phyloP scores from a whole-genome alignment of 2,329 filamentous ascomycete species.

The Ilyonectria destructans region DNA sequence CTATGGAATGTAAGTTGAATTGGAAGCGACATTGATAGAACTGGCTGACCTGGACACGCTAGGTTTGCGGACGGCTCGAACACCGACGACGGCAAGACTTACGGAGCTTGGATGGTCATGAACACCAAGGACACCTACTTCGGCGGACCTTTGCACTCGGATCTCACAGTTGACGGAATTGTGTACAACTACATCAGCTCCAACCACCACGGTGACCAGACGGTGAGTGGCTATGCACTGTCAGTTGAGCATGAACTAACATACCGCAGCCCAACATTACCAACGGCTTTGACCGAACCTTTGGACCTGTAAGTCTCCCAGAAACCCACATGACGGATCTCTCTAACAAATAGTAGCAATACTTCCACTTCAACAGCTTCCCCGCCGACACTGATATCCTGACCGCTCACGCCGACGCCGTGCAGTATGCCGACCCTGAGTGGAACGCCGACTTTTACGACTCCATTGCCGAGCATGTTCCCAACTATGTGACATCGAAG shows the following conservation, averaged over 20 bases:
- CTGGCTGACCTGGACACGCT: constrained; percentile 17
- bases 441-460: constrained; percentile 77
- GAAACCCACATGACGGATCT: too few relatives aligned
- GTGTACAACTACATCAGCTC: constrained; percentile 76
- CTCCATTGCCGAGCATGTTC: constrained; percentile 71
- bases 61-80: constrained; percentile 56
- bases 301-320: constrained; percentile 64
- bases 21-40: not conserved
- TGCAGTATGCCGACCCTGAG: constrained; percentile 63
- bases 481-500: constrained; percentile 71
- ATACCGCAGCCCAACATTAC: constrained; percentile 70
- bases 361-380: constrained; percentile 75
- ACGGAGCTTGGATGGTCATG: constrained; percentile 76
- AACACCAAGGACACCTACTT: constrained; percentile 77
- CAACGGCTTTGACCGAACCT: constrained; percentile 76
- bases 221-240: constrained; percentile 42
- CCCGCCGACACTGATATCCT: constrained; percentile 62
- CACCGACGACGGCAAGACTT: constrained; percentile 67
- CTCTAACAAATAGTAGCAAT: constrained; percentile 57
- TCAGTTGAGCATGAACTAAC: constrained; percentile 19
- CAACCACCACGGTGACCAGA: constrained; percentile 76
- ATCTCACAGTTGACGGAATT: constrained; percentile 76
- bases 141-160: constrained; percentile 74
- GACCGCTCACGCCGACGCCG: constrained; percentile 69
- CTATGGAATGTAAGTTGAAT: constrained; percentile 62